Conservation (phyloP, 2,329 filamentous ascomycete species). For the Ambrosiella cleistominuta region DNA sequence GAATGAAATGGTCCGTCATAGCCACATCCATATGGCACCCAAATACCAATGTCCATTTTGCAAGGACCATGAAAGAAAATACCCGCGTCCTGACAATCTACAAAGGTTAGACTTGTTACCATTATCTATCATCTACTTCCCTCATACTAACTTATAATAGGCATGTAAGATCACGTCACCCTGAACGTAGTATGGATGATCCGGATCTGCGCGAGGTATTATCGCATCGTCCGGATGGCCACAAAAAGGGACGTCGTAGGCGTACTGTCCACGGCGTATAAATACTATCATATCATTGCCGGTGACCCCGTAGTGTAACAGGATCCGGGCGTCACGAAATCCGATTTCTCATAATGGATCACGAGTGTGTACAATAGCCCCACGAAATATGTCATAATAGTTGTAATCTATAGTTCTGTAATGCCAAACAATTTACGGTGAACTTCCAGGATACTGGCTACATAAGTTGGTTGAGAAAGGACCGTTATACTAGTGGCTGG, state of each 20-base stretch:
- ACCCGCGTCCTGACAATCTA: conserved; percentile 86
- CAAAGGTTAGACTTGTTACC: conserved; percentile 48
- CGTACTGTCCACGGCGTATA: conserved; percentile 29
- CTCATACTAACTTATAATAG: conserved; percentile 26
- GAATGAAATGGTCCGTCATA: conserved; percentile 58
- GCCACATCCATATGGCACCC: conserved; percentile 81
- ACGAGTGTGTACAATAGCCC: no score
- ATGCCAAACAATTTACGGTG: no score
- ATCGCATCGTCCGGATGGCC: conserved; percentile 68
- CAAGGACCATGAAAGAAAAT: conserved; percentile 80
- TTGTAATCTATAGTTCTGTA: no score
- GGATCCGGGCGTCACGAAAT: background rate
- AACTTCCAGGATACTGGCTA: no score
- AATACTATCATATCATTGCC: background rate
- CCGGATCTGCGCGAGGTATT: conserved; percentile 65
- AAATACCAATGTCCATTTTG: conserved; percentile 96
- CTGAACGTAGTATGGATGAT: conserved; percentile 80
- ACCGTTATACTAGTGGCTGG: no score
- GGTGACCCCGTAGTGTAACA: background rate
- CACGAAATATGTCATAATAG: no score
- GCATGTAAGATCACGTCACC: conserved; percentile 83
- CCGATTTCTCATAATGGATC: no score
- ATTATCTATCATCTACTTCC: background rate
- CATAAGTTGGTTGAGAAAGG: no score
- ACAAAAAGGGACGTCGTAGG: conserved; percentile 60